These are phyloP conservation scores for Backusella psychrophila DNA, from an alignment of 192 early-diverging fungal species.

Conservation along the genomic window DNA sequence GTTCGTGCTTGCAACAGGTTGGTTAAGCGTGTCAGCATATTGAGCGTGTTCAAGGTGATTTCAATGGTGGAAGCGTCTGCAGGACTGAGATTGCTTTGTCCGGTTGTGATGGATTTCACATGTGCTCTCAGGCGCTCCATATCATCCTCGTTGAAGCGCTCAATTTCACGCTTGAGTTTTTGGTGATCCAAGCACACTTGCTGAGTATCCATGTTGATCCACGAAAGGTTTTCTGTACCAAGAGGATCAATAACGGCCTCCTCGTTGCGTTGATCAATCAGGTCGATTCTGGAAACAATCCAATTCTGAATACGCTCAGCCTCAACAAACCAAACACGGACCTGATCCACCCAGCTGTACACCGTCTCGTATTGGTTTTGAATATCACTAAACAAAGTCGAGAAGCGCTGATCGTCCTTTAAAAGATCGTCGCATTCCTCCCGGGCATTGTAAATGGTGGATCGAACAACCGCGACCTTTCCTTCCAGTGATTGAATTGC, in stretches of 20 bases:
- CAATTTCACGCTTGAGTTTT: conserved; percentile 35
- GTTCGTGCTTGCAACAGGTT: conserved; percentile 26
- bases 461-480: conserved; percentile 20
- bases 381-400: neutral
- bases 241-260: conserved; percentile 27
- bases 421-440: conserved; percentile 26
- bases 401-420: neutral
- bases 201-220: conserved; percentile 15
- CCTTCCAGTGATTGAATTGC: conserved; percentile 31
- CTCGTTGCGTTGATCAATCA: conserved; percentile 23
- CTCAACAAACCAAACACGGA: conserved; percentile 44
- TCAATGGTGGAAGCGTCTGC: conserved; percentile 48
- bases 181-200: conserved; percentile 31
- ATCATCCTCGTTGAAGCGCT: conserved; percentile 43
- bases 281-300: conserved; percentile 38
- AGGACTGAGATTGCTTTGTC: conserved; percentile 31
- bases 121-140: conserved; percentile 43
- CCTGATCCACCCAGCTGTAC: conserved; percentile 29
- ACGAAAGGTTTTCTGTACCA: conserved; percentile 1
- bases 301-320: conserved; percentile 43
- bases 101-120: conserved; percentile 28
- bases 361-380: conserved; percentile 25
- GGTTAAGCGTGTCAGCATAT: conserved; percentile 35
- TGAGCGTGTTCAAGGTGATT: conserved; percentile 42
- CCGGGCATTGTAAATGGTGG: conserved; percentile 12